A percentile compares a stretch with the other conserved stretches of the same genome.
These are phyloP conservation scores for Knoxia roxburghii DNA, from an alignment of 257 asterid genomes.

Conservation along the genomic window DNA sequence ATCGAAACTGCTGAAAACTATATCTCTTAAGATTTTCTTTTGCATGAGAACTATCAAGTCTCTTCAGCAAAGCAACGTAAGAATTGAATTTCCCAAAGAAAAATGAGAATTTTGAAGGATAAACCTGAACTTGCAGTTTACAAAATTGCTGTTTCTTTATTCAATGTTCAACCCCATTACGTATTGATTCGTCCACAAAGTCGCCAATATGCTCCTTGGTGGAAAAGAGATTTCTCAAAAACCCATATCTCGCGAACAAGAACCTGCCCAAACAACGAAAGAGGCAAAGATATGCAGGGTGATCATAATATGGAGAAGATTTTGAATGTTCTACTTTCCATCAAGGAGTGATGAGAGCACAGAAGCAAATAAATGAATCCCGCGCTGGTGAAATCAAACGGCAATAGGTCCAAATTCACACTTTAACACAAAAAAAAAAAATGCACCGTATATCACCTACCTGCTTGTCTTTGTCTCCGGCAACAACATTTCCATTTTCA, in stretches of 20 bases:
- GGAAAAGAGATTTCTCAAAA: slow-evolving; percentile 88
- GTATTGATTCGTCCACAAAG: slow-evolving; percentile 87
- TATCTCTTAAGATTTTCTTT: too few relatives aligned
- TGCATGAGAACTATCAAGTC: not conserved
- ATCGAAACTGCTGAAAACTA: not conserved
- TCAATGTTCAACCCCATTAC: slow-evolving; percentile 16
- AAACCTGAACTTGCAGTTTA: not conserved
- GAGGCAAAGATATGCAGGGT: not conserved
- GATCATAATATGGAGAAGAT: not conserved
- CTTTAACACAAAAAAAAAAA: not conserved
- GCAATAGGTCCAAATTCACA: not conserved
- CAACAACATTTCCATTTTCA: slow-evolving; percentile 63
- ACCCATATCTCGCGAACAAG: slow-evolving; percentile 95
- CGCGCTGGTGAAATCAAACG: not conserved
- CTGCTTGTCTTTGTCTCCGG: slow-evolving; percentile 90
- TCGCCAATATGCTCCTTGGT: slow-evolving; percentile 78
- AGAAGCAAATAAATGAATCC: not conserved
- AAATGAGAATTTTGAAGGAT: not conserved
- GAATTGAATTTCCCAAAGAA: not conserved
- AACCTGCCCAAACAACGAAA: slow-evolving; percentile 38
- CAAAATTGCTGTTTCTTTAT: slow-evolving; percentile 9
- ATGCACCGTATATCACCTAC: slow-evolving; percentile 26
- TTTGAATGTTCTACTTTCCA: not conserved
- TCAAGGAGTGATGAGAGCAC: not conserved
- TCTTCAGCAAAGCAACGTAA: not conserved